These are phyloP conservation scores for Jasminum sambac DNA, from an alignment of 257 asterid species.

Conservation along the genomic window DNA sequence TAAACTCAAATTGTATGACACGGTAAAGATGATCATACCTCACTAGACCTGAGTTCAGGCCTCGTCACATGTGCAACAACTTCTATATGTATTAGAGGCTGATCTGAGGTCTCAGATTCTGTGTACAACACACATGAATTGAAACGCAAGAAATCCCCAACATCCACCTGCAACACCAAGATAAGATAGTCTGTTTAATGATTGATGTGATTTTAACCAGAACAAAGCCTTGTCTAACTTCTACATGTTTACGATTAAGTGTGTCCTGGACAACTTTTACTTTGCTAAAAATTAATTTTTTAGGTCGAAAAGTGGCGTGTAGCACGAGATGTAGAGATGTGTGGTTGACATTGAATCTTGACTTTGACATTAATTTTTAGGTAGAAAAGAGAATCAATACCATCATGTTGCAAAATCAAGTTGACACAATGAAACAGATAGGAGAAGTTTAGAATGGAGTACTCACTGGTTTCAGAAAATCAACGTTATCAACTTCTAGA, in stretches of 20 bases:
- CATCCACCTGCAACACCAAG: slow-evolving; percentile 72
- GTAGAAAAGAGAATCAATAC: background rate
- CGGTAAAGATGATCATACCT: slow-evolving; percentile 48
- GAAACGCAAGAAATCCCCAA: slow-evolving; percentile 93
- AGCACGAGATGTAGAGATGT: too few relatives aligned
- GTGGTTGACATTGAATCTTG: background rate
- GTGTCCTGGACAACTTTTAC: too few relatives aligned
- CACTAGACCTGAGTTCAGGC: slow-evolving; percentile 91
- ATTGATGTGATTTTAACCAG: background rate
- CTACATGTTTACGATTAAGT: too few relatives aligned
- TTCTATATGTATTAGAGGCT: slow-evolving; percentile 78
- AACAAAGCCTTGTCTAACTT: background rate
- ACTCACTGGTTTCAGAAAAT: slow-evolving; percentile 87
- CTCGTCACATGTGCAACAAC: slow-evolving; percentile 95
- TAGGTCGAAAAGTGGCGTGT: background rate
- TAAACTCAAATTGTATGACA: background rate
- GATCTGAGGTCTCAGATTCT: slow-evolving; percentile 62
- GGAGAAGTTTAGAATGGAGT: slow-evolving; percentile 13
- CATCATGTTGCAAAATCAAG: background rate
- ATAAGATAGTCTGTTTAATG: background rate
- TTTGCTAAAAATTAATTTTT: too few relatives aligned
- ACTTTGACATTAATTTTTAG: background rate
- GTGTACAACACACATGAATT: slow-evolving; percentile 85
- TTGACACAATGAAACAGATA: background rate
- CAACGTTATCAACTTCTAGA: slow-evolving; percentile 93